These are phyloP conservation scores for Phytopythium chamaehyphon DNA, from an alignment of 352 stramenopile genomes.

Conservation along the genomic window DNA sequence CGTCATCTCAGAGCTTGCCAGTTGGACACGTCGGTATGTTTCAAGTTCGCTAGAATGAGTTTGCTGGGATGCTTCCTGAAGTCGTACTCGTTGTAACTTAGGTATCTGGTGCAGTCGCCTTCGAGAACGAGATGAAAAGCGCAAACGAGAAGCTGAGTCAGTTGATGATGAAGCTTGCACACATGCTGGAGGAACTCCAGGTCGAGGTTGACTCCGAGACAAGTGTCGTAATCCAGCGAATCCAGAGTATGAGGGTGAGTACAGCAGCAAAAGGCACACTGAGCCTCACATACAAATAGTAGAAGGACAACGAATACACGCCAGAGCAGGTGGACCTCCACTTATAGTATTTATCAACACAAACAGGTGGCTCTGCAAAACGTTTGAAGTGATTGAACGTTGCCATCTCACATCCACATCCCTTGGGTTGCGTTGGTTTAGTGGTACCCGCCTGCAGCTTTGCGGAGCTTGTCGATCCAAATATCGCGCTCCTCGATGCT, in stretches of 20 bases:
- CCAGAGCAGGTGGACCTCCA: not conserved
- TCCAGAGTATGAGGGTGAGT: constrained; percentile 25
- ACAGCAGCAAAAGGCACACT: not conserved
- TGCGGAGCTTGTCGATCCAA: constrained; percentile 76
- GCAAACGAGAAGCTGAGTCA: constrained; percentile 16
- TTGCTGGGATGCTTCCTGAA: not conserved
- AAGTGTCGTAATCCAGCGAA: constrained; percentile 33
- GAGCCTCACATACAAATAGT: not conserved
- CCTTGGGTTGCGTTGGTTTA: no score
- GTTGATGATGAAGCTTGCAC: constrained; percentile 32
- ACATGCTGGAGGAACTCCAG: constrained; percentile 31
- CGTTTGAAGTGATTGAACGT: no score
- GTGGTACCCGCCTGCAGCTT: constrained; percentile 40
- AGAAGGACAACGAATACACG: not conserved
- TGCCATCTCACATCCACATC: not conserved
- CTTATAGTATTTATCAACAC: constrained; percentile 5
- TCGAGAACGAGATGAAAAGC: constrained; percentile 26
- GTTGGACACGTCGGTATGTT: constrained; percentile 20
- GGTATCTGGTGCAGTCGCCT: constrained; percentile 23
- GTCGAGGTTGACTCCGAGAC: constrained; percentile 35
- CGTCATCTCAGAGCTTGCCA: constrained; percentile 17
- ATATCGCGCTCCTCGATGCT: constrained; percentile 79
- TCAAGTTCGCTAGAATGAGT: no score
- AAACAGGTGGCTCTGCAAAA: not conserved
- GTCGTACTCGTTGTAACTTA: constrained; percentile 3